These are phyloP conservation scores for Colletotrichum tofieldiae DNA, from an alignment of 2,329 filamentous ascomycete genomes.

Conservation along the genomic window DNA sequence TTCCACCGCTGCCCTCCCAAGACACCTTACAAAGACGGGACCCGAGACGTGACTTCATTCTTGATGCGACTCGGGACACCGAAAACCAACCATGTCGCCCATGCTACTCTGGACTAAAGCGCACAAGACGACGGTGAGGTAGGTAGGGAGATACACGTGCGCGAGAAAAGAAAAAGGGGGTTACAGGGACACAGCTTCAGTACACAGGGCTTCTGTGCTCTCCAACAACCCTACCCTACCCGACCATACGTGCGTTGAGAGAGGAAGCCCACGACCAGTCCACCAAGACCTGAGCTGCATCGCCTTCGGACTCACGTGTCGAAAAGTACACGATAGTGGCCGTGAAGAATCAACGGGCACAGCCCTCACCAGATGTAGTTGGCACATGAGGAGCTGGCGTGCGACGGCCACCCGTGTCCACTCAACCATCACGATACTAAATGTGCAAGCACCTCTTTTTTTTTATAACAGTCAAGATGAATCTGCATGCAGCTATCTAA, in stretches of 20 bases:
- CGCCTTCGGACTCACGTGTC: neutral
- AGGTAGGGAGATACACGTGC: neutral
- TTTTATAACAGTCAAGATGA: conserved; percentile 28
- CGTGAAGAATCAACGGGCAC: neutral
- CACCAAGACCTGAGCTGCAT: neutral
- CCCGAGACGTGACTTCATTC: too few relatives aligned
- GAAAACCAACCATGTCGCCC: neutral
- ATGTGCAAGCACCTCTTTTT: conserved; percentile 8
- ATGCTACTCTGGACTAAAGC: neutral
- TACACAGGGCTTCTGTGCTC: neutral
- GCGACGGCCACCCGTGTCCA: neutral
- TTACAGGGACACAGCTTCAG: neutral
- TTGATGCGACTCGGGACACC: too few relatives aligned
- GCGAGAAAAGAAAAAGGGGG: neutral
- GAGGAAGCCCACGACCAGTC: neutral
- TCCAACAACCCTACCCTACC: neutral
- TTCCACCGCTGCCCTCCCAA: too few relatives aligned
- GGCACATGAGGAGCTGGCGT: neutral
- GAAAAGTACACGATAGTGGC: too few relatives aligned
- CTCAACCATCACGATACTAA: neutral
- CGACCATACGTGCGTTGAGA: neutral
- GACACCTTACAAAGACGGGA: too few relatives aligned
- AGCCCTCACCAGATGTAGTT: neutral
- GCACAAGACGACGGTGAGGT: neutral
- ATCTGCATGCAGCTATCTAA: conserved; percentile 41